Conservation (phyloP, 2,329 filamentous ascomycete species). For the Clarireedia sp. region DNA sequence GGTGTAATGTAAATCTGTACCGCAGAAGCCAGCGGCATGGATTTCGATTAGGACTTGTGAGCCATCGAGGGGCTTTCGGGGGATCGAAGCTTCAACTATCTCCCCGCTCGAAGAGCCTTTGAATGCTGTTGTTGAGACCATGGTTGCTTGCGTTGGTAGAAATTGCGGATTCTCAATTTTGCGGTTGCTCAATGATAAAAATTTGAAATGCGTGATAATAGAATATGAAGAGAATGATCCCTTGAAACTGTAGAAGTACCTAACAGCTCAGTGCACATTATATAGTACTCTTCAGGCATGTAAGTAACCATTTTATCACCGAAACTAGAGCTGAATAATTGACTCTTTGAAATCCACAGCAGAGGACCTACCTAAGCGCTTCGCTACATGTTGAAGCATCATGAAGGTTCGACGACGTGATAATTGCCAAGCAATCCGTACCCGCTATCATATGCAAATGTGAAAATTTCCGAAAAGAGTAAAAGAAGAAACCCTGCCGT, state of each 20-base stretch:
- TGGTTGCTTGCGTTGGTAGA: background rate
- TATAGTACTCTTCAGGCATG: no score
- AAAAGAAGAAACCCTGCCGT: background rate
- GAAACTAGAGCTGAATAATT: no score
- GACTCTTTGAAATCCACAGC: background rate
- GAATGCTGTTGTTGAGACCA: background rate
- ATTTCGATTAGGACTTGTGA: slow-evolving; percentile 48
- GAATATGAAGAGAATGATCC: background rate
- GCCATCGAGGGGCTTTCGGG: background rate
- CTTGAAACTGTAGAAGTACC: no score
- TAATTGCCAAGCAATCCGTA: background rate
- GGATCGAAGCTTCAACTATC: background rate
- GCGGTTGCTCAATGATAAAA: no score
- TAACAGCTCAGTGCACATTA: no score
- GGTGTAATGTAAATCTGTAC: slow-evolving; percentile 40
- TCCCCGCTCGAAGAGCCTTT: background rate
- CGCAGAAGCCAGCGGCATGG: slow-evolving; percentile 58
- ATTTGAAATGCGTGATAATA: background rate
- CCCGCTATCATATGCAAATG: background rate
- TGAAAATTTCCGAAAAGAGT: background rate
- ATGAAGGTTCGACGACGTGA: background rate
- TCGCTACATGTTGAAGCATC: background rate
- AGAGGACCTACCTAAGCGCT: background rate
- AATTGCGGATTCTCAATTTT: no score
- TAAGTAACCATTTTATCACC: no score